Conservation (phyloP, 352 stramenopile genomes). For the Phytophthora macrochlamydospora region DNA sequence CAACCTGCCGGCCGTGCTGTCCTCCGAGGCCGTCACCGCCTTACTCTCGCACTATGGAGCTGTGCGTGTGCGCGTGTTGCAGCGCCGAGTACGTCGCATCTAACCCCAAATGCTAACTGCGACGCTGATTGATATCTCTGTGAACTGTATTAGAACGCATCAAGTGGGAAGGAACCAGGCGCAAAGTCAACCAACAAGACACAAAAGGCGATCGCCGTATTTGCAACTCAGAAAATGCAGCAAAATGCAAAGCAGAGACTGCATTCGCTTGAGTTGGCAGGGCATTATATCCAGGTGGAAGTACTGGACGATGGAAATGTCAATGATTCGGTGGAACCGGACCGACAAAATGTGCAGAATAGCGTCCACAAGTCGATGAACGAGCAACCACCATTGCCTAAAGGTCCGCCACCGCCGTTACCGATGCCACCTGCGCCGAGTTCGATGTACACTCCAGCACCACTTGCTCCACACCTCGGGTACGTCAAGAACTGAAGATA, state of each 20-base stretch:
- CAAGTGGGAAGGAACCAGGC: slow-evolving; percentile 40
- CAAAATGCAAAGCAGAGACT: slow-evolving; percentile 51
- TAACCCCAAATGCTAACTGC: background rate
- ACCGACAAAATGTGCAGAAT: slow-evolving; percentile 6
- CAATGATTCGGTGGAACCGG: slow-evolving; percentile 8
- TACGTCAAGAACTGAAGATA: slow-evolving; percentile 22
- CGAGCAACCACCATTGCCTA: slow-evolving; percentile 33
- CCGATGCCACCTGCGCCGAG: slow-evolving; percentile 22
- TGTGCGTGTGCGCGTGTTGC: slow-evolving; percentile 46
- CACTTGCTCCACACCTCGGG: slow-evolving; percentile 79
- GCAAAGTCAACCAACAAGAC: slow-evolving; percentile 3
- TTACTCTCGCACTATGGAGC: slow-evolving; percentile 72
- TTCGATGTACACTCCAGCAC: slow-evolving; percentile 33
- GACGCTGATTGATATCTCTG: background rate
- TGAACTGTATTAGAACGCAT: slow-evolving; percentile 23
- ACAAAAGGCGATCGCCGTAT: slow-evolving; percentile 60
- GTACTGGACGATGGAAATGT: slow-evolving; percentile 21
- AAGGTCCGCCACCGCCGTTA: slow-evolving; percentile 38
- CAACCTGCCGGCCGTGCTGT: slow-evolving; percentile 65
- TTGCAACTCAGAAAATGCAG: slow-evolving; percentile 32
- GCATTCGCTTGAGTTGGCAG: slow-evolving; percentile 55
- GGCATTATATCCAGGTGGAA: slow-evolving; percentile 48
- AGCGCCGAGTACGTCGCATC: slow-evolving; percentile 31
- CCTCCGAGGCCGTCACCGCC: slow-evolving; percentile 53
- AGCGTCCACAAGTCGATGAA: background rate